Percentiles rank a stretch among this genome's conserved stretches.
Evolutionary conservation across 1,139 yeast genomes (phyloP).

Genomic region (Trichomonascaceae sp.): DNA sequence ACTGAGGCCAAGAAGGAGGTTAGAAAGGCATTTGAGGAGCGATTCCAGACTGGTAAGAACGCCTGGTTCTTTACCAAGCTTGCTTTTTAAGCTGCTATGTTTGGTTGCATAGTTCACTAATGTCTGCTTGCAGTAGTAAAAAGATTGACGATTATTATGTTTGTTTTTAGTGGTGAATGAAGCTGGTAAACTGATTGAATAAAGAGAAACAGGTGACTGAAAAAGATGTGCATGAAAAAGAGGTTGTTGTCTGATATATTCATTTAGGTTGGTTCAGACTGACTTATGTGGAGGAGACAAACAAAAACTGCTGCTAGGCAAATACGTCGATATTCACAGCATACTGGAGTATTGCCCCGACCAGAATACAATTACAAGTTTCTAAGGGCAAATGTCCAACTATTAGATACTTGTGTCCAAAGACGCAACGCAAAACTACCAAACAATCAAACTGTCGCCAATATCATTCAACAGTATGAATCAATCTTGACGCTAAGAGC

Average conservation of each 20-base stretch:
- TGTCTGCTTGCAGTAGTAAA: too few species aligned
- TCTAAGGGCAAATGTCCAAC: constrained; percentile 29
- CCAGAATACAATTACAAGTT: constrained; percentile 40
- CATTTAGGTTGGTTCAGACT: too few species aligned
- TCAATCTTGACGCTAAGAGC: constrained; percentile 13
- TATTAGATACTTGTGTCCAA: constrained; percentile 34
- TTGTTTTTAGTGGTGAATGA: too few species aligned
- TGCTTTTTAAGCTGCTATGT: constrained; percentile 54
- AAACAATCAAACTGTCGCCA: constrained; percentile 24
- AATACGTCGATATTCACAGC: too few species aligned
- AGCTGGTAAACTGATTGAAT: too few species aligned
- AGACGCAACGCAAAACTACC: constrained; percentile 31
- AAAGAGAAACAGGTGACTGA: too few species aligned
- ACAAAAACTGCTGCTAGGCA: too few species aligned
- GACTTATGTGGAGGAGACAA: too few species aligned
- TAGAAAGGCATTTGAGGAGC: constrained; percentile 98
- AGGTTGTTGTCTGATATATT: too few species aligned
- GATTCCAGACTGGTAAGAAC: constrained; percentile 99
- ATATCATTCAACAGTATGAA: constrained; percentile 19
- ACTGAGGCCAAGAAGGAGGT: constrained; percentile 98
- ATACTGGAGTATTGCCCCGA: constrained; percentile 11
- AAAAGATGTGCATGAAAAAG: too few species aligned
- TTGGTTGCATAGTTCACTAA: too few species aligned
- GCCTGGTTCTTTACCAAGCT: constrained; percentile 99
- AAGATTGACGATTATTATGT: too few species aligned